phyloP scores from a whole-genome alignment of 2,329 filamentous ascomycete species.

The Penicillium sp. region DNA sequence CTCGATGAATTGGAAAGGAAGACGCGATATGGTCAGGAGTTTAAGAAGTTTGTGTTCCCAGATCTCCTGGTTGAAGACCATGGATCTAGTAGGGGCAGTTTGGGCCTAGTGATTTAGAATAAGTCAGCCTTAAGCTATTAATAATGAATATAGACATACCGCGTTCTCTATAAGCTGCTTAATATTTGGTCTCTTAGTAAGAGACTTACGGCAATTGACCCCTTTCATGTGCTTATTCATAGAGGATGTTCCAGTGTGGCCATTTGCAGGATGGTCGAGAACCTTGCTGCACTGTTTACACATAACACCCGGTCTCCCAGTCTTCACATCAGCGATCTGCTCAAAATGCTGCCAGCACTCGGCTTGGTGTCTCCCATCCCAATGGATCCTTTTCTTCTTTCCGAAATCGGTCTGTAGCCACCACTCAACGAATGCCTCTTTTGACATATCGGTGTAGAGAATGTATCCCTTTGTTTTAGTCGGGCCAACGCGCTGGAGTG shows the following conservation, averaged over 20 bases:
- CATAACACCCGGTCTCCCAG: slow-evolving; percentile 2
- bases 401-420: not conserved
- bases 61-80: not conserved
- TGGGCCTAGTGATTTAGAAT: too few species aligned
- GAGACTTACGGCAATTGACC: too few species aligned
- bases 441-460: not conserved
- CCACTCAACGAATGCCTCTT: not conserved
- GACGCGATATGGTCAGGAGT: not conserved
- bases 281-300: not conserved
- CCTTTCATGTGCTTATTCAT: too few species aligned
- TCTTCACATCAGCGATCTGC: not conserved
- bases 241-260: too few species aligned
- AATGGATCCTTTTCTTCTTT: slow-evolving; percentile 4
- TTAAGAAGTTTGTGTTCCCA: not conserved
- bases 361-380: not conserved
- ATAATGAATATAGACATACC: too few species aligned
- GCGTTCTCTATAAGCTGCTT: too few species aligned
- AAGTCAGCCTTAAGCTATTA: too few species aligned
- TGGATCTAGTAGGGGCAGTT: not conserved
- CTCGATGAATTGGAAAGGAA: not conserved
- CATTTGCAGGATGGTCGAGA: not conserved
- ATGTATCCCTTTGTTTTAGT: not conserved
- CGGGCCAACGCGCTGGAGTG: not conserved
- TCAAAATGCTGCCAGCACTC: not conserved
- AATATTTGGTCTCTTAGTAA: too few species aligned